These are phyloP conservation scores for Cercospora brassicicola DNA, from an alignment of 2,329 filamentous ascomycete species.

Conservation along the genomic window DNA sequence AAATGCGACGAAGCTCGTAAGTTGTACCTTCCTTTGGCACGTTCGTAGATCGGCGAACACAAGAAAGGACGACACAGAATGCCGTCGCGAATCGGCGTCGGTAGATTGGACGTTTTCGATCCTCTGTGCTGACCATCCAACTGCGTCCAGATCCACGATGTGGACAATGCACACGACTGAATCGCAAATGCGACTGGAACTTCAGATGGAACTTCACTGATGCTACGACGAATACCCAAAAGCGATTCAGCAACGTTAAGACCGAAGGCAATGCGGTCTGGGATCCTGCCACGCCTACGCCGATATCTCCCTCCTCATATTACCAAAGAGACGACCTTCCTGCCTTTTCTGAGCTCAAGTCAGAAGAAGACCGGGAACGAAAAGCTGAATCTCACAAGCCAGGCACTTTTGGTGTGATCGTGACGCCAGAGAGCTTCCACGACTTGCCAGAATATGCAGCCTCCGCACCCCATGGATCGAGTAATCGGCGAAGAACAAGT, in stretches of 20 bases:
- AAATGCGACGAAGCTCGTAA: conserved; percentile 31
- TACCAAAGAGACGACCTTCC: conserved; percentile 53
- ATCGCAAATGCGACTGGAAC: conserved; percentile 59
- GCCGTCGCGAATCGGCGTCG: neutral
- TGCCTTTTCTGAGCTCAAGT: conserved; percentile 54
- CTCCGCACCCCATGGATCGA: conserved; percentile 22
- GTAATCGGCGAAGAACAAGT: conserved; percentile 35
- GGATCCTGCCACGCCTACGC: conserved; percentile 43
- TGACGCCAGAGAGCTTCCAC: conserved; percentile 56
- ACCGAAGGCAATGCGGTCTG: conserved; percentile 55
- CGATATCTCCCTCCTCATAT: conserved; percentile 7
- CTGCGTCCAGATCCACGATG: conserved; percentile 22
- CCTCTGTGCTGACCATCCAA: conserved; percentile 4
- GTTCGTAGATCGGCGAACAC: neutral
- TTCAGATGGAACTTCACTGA: conserved; percentile 49
- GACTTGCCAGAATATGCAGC: conserved; percentile 52
- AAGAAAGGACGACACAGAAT: conserved; percentile 23
- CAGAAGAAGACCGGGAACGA: conserved; percentile 59
- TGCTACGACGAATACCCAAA: conserved; percentile 37
- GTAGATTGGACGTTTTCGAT: neutral
- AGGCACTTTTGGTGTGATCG: conserved; percentile 58
- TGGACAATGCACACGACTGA: conserved; percentile 56
- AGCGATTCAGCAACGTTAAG: conserved; percentile 46
- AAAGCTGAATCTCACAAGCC: conserved; percentile 55
- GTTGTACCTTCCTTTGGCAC: neutral